Evolutionary conservation across 352 stramenopile species (phyloP).

Genomic region (Phytophthora tentaculata): DNA sequence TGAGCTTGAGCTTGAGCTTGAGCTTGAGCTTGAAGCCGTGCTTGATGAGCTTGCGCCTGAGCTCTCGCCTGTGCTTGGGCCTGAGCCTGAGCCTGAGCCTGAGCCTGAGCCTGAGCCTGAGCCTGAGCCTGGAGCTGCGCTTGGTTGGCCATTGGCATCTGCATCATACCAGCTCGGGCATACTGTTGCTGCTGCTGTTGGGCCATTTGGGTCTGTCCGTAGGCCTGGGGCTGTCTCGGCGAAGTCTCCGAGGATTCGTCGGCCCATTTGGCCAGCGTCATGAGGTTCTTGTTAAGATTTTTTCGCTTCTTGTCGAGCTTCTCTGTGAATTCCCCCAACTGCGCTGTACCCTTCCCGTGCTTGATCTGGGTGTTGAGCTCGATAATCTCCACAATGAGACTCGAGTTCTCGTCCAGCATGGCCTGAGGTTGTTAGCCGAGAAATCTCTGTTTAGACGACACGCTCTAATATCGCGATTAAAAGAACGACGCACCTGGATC

Average conservation of each 20-base stretch:
- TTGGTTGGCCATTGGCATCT: constrained; percentile 40
- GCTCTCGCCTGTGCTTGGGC: constrained; percentile 34
- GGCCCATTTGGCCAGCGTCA: constrained; percentile 90
- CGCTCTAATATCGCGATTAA: neutral
- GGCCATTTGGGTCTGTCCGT: constrained; percentile 38
- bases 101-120: constrained; percentile 32
- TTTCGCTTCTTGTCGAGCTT: constrained; percentile 91
- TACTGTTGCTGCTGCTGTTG: constrained; percentile 45
- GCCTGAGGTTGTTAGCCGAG: constrained; percentile 38
- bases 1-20: constrained; percentile 47
- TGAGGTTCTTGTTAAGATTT: constrained; percentile 90
- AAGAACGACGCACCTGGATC: constrained; percentile 62
- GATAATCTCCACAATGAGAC: constrained; percentile 89
- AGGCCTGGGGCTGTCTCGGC: constrained; percentile 44
- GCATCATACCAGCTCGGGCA: constrained; percentile 38
- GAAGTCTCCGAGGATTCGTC: constrained; percentile 83
- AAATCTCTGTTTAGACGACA: constrained; percentile 6
- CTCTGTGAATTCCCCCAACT: constrained; percentile 81
- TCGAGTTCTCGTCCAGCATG: constrained; percentile 90
- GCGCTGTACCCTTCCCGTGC: constrained; percentile 75
- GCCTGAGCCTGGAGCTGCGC: constrained; percentile 41
- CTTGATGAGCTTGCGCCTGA: constrained; percentile 32
- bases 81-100: constrained; percentile 36
- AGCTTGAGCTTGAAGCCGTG: constrained; percentile 31
- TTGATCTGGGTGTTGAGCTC: constrained; percentile 90